These are phyloP conservation scores for Phalaenopsis aphrodite DNA, from an alignment of 106 monocot genomes.

Conservation along the genomic window DNA sequence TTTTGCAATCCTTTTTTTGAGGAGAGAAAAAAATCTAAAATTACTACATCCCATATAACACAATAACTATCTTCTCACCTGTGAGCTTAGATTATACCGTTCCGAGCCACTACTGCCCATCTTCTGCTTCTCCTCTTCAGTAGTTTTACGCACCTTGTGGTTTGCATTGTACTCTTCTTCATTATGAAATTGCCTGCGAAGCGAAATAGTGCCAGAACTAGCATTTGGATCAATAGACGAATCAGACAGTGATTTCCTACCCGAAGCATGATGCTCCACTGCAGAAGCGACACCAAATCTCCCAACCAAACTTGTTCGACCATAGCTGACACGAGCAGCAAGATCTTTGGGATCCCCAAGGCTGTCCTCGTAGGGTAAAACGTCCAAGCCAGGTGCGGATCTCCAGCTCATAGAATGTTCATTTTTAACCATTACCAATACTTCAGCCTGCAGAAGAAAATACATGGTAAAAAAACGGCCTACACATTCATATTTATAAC, in stretches of 20 bases:
- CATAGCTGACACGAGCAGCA: conserved; percentile 32
- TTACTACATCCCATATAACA: background rate
- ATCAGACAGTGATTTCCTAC: conserved; percentile 82
- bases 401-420: conserved; percentile 64
- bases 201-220: conserved; percentile 37
- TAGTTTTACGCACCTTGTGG: conserved; percentile 38
- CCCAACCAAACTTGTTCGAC: conserved; percentile 23
- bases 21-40: background rate
- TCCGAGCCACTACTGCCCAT: conserved; percentile 14
- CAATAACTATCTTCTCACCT: conserved; percentile 17
- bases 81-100: conserved; percentile 11
- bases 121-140: conserved; percentile 44
- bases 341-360: conserved; percentile 28
- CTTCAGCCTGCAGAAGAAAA: conserved; percentile 53
- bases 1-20: background rate
- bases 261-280: conserved; percentile 53
- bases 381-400: conserved; percentile 48
- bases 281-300: conserved; percentile 47
- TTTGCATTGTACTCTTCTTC: conserved; percentile 45
- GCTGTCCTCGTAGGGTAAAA: conserved; percentile 38
- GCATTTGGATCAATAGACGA: conserved; percentile 32
- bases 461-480: background rate
- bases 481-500: too few relatives aligned
- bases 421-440: conserved; percentile 63
- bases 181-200: conserved; percentile 68